Base-by-base conservation (phyloP, 2,329 filamentous ascomycete species). In the Albifimbria verrucaria region DNA sequence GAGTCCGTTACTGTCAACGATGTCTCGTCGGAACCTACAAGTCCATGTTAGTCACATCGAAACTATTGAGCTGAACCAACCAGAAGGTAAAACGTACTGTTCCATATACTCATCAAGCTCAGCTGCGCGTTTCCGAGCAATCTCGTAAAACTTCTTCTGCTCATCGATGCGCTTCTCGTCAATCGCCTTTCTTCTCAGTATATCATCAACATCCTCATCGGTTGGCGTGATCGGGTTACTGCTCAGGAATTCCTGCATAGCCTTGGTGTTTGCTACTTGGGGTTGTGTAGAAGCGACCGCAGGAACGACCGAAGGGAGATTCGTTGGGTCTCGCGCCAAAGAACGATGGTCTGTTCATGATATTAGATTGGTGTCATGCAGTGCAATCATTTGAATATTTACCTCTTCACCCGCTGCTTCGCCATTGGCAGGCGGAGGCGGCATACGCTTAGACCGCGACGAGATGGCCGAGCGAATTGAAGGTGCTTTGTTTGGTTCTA, bases 101-200 rank as follows among this genome's bases (percentile, higher is more conserved):
- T 99, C 94, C 94, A 99, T 99, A 68, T 97, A 97, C 22, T 96
- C 90, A 70, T 99, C 94, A 49, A 99, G 79, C 65, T 97, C 94
- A 5, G 90, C 88, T 2, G 94, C 94, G 59, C 94, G 85, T 69
- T 92, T 87, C 59, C 92, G 81, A 9, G 94, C 94, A 66, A 99
- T 92, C 68, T 99, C 93, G 69, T 97, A 99, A 68, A 99, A 99
- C 59, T 86, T 84, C 67, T 86, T 89, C 68, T 99, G 94, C 70
- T 99, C 94, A 64, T 96, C 90, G 50, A 97, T 82, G 44, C 94
- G 86, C 70, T 89, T 89, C 67, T 90, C 87, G 63, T 99, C 94
- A 71, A 96, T 86, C 12, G 83, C 80, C 69, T 92, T 95, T 50
- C 94, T 82, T 54, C 82, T 82, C 57, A 86, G 71, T 26, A 97